Conservation (phyloP, 2,329 filamentous ascomycete species). For the Verticillium dahliae region DNA sequence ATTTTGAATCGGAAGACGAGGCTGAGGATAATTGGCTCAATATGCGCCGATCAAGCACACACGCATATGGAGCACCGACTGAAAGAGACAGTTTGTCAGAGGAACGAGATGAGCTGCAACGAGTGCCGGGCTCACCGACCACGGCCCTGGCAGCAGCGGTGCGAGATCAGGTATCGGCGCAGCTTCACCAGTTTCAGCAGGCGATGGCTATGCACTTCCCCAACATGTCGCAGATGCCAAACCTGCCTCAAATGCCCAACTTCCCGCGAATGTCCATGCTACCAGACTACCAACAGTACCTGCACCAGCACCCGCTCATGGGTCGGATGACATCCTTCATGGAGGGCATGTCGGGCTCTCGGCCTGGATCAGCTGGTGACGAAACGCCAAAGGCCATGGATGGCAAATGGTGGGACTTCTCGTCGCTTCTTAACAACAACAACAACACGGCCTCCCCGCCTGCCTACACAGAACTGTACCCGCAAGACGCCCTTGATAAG, state of each 20-base stretch:
- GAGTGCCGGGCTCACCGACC: constrained; percentile 43
- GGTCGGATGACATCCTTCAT: constrained; percentile 67
- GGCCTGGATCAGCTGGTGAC: constrained; percentile 40
- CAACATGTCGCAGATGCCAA: constrained; percentile 57
- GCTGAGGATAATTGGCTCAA: constrained; percentile 32
- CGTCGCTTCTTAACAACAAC: constrained; percentile 43
- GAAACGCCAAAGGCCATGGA: constrained; percentile 38
- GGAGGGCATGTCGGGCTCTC: constrained; percentile 51
- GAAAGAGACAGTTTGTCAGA: neutral
- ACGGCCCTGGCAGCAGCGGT: constrained; percentile 61
- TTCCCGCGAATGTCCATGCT: constrained; percentile 55
- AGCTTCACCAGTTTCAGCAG: constrained; percentile 72
- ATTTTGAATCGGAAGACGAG: constrained; percentile 34
- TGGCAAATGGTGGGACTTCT: constrained; percentile 62
- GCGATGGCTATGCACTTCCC: constrained; percentile 55
- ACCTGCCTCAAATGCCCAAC: constrained; percentile 52
- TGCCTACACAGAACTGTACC: constrained; percentile 75
- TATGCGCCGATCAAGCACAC: constrained; percentile 24
- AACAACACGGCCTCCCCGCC: constrained; percentile 53
- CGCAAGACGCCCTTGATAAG: constrained; percentile 43
- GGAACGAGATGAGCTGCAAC: constrained; percentile 12
- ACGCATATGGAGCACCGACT: constrained; percentile 5
- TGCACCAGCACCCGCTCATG: constrained; percentile 54
- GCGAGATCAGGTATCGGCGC: constrained; percentile 66
- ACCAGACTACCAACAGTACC: constrained; percentile 66